Evolutionary conservation across 768 basidiomycete species (phyloP).

Genomic region (Boletus vinaceobasis): DNA sequence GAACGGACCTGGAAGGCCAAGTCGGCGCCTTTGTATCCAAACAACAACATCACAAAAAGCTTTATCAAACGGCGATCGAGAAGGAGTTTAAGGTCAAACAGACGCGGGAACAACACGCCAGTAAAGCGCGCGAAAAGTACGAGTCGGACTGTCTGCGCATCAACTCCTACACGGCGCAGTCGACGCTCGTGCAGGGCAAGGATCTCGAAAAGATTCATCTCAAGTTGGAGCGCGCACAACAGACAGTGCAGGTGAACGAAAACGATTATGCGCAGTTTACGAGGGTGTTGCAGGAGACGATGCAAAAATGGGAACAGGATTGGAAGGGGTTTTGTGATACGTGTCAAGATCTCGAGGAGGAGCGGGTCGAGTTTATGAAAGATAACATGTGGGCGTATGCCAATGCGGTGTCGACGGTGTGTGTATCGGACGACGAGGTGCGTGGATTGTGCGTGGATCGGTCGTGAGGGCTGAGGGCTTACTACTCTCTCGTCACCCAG

Average conservation of each 20-base stretch:
- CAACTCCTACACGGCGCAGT: conserved; percentile 91
- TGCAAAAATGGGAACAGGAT: conserved; percentile 82
- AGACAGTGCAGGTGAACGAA: conserved; percentile 88
- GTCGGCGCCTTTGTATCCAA: conserved; percentile 56
- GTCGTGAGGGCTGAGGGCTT: background rate
- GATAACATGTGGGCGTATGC: conserved; percentile 96
- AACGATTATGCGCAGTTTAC: conserved; percentile 90
- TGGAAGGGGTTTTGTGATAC: conserved; percentile 95
- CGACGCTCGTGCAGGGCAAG: conserved; percentile 86
- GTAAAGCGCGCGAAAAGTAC: conserved; percentile 90
- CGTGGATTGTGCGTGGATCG: conserved; percentile 22
- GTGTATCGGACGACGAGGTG: conserved; percentile 94
- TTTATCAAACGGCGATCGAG: conserved; percentile 73
- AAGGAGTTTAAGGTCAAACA: conserved; percentile 90
- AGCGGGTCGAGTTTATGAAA: conserved; percentile 91
- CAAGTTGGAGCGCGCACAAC: conserved; percentile 85
- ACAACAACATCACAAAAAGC: conserved; percentile 71
- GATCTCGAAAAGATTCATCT: conserved; percentile 87
- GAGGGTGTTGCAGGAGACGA: conserved; percentile 72
- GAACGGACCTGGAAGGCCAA: conserved; percentile 69
- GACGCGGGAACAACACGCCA: conserved; percentile 79
- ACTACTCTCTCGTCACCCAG: conserved; percentile 37
- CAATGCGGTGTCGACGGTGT: conserved; percentile 93
- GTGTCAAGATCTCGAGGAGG: conserved; percentile 94
- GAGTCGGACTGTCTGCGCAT: conserved; percentile 89